Conservation (phyloP, 805 yeast species). For the Saturnispora silvae region DNA sequence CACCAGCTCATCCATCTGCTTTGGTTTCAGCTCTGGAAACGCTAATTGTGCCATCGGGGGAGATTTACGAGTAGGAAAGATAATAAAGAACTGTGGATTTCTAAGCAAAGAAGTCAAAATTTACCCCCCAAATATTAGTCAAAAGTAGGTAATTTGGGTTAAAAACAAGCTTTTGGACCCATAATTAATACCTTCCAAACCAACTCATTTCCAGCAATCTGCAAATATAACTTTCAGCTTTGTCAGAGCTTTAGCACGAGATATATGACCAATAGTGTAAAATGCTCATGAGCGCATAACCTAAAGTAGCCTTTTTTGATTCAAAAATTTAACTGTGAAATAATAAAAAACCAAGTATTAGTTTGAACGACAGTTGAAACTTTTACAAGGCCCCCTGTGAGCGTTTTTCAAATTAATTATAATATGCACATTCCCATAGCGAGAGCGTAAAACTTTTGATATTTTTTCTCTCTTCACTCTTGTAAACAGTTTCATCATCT, state of each 20-base stretch:
- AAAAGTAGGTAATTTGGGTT: not conserved
- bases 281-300: slow-evolving; percentile 3
- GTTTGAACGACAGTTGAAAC: no score
- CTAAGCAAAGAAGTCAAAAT: not conserved
- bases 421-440: no score
- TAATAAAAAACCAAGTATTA: no score
- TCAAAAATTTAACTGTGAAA: not conserved
- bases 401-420: no score
- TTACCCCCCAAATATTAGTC: not conserved
- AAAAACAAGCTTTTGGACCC: not conserved
- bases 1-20: slow-evolving; percentile 11
- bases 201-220: not conserved
- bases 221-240: no score
- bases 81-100: not conserved
- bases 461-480: no score
- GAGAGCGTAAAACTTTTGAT: no score
- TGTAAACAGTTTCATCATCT: not conserved
- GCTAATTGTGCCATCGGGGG: not conserved
- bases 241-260: not conserved
- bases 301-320: slow-evolving; percentile 1
- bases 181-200: not conserved
- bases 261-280: not conserved
- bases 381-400: no score
- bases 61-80: not conserved
- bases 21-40: slow-evolving; percentile 13